These are phyloP conservation scores for Ceratocystis alfenasii DNA, from an alignment of 2,329 filamentous ascomycete species.

Conservation along the genomic window DNA sequence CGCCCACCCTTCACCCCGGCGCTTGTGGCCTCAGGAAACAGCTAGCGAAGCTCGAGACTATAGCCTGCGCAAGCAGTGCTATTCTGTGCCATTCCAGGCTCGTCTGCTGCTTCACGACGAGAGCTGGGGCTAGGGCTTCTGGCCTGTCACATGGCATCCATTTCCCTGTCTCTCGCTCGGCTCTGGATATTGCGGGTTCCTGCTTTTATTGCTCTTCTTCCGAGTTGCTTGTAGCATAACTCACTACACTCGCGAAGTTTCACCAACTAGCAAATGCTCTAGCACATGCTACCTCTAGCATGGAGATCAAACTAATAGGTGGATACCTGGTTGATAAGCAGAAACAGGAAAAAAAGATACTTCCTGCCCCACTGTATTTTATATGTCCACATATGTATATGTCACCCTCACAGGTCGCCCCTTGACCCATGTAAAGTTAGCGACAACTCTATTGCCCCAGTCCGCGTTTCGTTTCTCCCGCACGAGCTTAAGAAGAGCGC, in stretches of 20 bases:
- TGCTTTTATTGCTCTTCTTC: neutral
- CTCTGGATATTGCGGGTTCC: neutral
- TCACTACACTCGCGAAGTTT: neutral
- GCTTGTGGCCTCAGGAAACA: too few relatives aligned
- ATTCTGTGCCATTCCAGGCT: too few relatives aligned
- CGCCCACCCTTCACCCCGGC: too few relatives aligned
- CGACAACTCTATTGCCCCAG: neutral
- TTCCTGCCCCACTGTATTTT: neutral
- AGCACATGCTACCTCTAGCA: neutral
- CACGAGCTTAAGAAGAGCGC: neutral
- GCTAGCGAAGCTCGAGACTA: too few relatives aligned
- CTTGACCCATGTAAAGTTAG: neutral
- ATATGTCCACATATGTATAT: neutral
- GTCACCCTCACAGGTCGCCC: neutral
- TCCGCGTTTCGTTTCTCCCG: constrained; percentile 3
- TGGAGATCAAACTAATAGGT: constrained; percentile 1
- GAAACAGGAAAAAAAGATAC: constrained; percentile 8
- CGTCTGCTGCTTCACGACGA: too few relatives aligned
- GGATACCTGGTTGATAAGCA: constrained; percentile 17
- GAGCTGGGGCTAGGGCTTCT: too few relatives aligned
- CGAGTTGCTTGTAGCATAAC: neutral
- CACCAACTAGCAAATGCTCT: neutral
- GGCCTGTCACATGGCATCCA: neutral
- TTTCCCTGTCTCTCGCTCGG: neutral
- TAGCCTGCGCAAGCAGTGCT: too few relatives aligned